Evolutionary conservation across 768 basidiomycete species (phyloP).

Genomic region (Mycena sanguinolenta): DNA sequence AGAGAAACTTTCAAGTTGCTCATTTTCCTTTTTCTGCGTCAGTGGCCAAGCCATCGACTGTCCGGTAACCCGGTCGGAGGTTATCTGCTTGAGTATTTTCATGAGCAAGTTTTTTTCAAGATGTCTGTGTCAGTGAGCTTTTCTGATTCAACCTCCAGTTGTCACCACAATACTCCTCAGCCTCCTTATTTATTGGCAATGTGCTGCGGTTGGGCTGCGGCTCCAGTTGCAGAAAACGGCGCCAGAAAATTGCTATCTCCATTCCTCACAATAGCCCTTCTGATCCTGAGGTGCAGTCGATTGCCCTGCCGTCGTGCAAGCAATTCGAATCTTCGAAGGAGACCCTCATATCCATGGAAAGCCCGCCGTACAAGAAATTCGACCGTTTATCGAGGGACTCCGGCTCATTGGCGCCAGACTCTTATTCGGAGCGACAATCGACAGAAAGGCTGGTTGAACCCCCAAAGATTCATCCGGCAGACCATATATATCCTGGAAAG

Average conservation of each 20-base stretch:
- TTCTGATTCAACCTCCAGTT: not conserved
- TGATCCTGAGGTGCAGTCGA: not conserved
- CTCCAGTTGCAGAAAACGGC: not conserved
- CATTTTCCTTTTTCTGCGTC: not conserved
- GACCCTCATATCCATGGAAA: not conserved
- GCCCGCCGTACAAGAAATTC: not conserved
- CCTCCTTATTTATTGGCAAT: no score
- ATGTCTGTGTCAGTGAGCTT: not conserved
- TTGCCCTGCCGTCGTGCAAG: not conserved
- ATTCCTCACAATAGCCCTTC: not conserved
- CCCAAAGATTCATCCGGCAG: not conserved
- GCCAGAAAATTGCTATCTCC: not conserved
- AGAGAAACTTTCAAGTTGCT: not conserved
- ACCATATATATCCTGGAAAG: not conserved
- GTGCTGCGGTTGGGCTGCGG: not conserved
- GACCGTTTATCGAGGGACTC: not conserved
- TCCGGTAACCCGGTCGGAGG: not conserved
- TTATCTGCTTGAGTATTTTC: not conserved
- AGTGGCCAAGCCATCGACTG: not conserved
- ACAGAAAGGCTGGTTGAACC: not conserved
- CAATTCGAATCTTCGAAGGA: not conserved
- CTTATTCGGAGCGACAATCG: not conserved
- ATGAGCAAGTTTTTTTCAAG: not conserved
- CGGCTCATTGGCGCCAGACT: no score
- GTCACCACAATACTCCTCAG: not conserved